Conservation (phyloP, 2,329 filamentous ascomycete species). For the Blastomyces gilchristii region DNA sequence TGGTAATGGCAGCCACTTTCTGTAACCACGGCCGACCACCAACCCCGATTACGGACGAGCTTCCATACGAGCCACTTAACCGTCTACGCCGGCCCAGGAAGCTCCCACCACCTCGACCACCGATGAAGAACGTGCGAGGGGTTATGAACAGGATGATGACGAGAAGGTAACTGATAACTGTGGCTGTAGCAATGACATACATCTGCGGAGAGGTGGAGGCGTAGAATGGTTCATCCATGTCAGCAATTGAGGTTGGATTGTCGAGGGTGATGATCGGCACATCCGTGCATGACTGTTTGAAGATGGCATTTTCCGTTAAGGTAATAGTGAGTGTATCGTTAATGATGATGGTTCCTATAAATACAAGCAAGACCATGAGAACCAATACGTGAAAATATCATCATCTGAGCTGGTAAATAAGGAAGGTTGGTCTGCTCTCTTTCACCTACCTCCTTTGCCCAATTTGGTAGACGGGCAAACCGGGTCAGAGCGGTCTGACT, state of each 20-base stretch:
- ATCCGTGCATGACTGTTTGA: conserved; percentile 38
- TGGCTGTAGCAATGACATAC: conserved; percentile 85
- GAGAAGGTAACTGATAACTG: conserved; percentile 81
- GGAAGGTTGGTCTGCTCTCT: neutral
- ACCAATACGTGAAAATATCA: neutral
- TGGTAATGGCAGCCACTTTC: conserved; percentile 55
- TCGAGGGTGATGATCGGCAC: neutral
- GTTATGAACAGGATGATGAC: conserved; percentile 91
- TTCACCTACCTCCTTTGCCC: conserved; percentile 6
- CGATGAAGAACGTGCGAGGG: conserved; percentile 84
- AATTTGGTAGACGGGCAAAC: conserved; percentile 5
- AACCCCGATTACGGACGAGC: conserved; percentile 64
- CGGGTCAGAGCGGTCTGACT: neutral
- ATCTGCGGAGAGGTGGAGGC: conserved; percentile 85
- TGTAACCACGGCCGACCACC: conserved; percentile 91
- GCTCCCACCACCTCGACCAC: conserved; percentile 55
- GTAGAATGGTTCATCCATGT: conserved; percentile 73
- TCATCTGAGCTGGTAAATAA: neutral
- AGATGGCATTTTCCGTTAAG: conserved; percentile 41
- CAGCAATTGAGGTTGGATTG: conserved; percentile 7
- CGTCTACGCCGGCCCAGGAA: conserved; percentile 73
- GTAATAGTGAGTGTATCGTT: conserved; percentile 35
- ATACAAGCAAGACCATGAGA: conserved; percentile 18
- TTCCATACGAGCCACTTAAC: conserved; percentile 64
- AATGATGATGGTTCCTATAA: conserved; percentile 32